A percentile compares a stretch with the other conserved stretches of the same genome.
phyloP scores from a whole-genome alignment of 2,329 filamentous ascomycete species.

The Fusarium coffeatum region DNA sequence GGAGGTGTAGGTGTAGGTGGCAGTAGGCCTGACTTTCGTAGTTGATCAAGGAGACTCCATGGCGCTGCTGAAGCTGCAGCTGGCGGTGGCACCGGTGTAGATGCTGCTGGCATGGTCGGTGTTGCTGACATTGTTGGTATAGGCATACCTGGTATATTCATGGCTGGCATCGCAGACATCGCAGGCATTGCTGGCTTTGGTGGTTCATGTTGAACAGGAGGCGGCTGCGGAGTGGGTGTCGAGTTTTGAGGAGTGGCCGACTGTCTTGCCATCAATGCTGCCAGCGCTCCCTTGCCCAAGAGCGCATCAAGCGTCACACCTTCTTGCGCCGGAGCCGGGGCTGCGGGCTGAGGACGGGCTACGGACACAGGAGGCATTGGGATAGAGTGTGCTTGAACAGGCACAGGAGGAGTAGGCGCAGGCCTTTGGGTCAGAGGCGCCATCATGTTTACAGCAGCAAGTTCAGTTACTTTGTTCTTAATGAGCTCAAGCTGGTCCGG shows the following conservation, averaged over 20 bases:
- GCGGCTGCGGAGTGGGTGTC: conserved; percentile 57
- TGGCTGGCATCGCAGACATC: conserved; percentile 43
- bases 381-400: conserved; percentile 49
- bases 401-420: conserved; percentile 53
- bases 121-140: conserved; percentile 54
- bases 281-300: conserved; percentile 69
- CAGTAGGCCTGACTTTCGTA: conserved; percentile 76
- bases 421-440: conserved; percentile 58
- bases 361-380: conserved; percentile 52
- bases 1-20: conserved; percentile 57
- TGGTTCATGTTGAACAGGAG: conserved; percentile 21
- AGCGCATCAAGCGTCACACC: conserved; percentile 67
- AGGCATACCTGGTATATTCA: conserved; percentile 53
- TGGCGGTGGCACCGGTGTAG: conserved; percentile 48
- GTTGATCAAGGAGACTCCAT: conserved; percentile 72
- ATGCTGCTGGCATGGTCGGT: conserved; percentile 7
- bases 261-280: conserved; percentile 67
- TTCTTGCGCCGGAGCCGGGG: conserved; percentile 49
- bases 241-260: conserved; percentile 62
- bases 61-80: conserved; percentile 58
- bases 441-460: conserved; percentile 72
- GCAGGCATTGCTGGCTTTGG: conserved; percentile 19
- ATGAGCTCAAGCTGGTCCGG: conserved; percentile 86
- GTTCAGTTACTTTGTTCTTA: conserved; percentile 83
- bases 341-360: conserved; percentile 48